phyloP scores from a whole-genome alignment of 75 land plant species.

The Picea glauca region DNA sequence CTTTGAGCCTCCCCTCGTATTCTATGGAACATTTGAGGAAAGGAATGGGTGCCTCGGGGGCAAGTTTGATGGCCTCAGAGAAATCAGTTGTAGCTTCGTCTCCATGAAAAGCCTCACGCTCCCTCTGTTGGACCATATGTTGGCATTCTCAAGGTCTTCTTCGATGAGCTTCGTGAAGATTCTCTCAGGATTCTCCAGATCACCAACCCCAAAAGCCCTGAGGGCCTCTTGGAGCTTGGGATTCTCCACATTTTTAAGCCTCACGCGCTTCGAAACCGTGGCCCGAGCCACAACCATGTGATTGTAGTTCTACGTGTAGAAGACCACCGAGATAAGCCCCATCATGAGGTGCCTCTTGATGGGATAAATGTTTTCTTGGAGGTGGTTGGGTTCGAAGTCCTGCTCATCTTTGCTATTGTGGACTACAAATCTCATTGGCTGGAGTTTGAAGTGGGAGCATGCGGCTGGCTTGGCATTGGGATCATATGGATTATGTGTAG shows the following conservation, averaged over 20 bases:
- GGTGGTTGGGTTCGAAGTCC: neutral
- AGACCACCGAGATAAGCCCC: neutral
- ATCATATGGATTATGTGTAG: no score
- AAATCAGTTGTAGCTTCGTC: slow-evolving; percentile 30
- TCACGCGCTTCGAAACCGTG: slow-evolving; percentile 19
- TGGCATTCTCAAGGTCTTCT: slow-evolving; percentile 31
- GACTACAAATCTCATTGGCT: neutral
- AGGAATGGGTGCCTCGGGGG: slow-evolving; percentile 36
- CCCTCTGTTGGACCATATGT: slow-evolving; percentile 43
- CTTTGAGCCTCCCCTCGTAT: slow-evolving; percentile 14
- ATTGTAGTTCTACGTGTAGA: neutral
- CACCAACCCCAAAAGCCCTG: slow-evolving; percentile 27
- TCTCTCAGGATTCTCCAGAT: slow-evolving; percentile 29
- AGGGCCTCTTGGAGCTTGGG: slow-evolving; percentile 41
- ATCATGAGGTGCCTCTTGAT: neutral
- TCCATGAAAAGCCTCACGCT: slow-evolving; percentile 33
- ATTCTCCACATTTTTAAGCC: slow-evolving; percentile 35
- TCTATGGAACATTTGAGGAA: slow-evolving; percentile 40
- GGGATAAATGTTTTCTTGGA: neutral
- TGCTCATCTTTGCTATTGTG: neutral
- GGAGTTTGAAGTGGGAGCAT: no score
- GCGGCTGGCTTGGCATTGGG: no score
- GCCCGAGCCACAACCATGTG: neutral
- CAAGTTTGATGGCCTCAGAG: slow-evolving; percentile 25
- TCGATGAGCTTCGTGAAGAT: slow-evolving; percentile 29